phyloP scores from a whole-genome alignment of 257 asterid species.

The Eucommia ulmoides region DNA sequence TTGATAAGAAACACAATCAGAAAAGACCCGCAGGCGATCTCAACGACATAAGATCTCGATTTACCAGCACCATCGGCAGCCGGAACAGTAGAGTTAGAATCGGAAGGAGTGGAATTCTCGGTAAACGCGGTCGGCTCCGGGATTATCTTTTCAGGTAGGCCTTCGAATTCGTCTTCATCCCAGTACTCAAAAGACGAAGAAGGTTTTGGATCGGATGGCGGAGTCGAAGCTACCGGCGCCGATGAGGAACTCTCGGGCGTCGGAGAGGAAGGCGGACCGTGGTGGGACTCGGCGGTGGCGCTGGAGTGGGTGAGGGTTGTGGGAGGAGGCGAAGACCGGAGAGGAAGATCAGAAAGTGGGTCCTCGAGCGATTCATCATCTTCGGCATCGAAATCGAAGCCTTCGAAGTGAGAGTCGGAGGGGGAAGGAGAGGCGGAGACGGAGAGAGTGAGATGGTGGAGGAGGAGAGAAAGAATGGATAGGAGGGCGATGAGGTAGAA shows the following conservation, averaged over 20 bases:
- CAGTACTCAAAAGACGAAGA: conserved; percentile 46
- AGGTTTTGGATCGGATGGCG: conserved; percentile 29
- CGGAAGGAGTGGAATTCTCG: conserved; percentile 18
- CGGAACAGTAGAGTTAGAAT: conserved; percentile 18
- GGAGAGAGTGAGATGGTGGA: conserved; percentile 38
- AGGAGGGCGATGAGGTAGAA: conserved; percentile 40
- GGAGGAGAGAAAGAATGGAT: conserved; percentile 52
- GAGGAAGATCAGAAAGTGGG: conserved; percentile 28
- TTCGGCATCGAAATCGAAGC: conserved; percentile 92
- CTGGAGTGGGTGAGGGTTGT: conserved; percentile 6
- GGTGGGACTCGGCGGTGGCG: conserved; percentile 53
- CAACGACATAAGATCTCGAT: conserved; percentile 37
- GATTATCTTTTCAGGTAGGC: conserved; percentile 29
- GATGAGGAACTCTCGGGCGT: conserved; percentile 14
- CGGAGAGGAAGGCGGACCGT: conserved; percentile 42
- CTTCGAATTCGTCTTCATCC: conserved; percentile 97
- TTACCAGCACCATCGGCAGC: conserved; percentile 19
- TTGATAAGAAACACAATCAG: conserved; percentile 45
- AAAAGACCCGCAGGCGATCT: conserved; percentile 60
- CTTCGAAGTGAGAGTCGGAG: conserved; percentile 48
- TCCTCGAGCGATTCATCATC: conserved; percentile 35
- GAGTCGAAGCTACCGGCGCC: too few species aligned
- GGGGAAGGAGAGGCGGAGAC: conserved; percentile 22
- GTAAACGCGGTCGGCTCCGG: conserved; percentile 13
- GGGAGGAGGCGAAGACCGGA: conserved; percentile 21